Conservation (phyloP, 2,329 filamentous ascomycete genomes). For the Septoria linicola region DNA sequence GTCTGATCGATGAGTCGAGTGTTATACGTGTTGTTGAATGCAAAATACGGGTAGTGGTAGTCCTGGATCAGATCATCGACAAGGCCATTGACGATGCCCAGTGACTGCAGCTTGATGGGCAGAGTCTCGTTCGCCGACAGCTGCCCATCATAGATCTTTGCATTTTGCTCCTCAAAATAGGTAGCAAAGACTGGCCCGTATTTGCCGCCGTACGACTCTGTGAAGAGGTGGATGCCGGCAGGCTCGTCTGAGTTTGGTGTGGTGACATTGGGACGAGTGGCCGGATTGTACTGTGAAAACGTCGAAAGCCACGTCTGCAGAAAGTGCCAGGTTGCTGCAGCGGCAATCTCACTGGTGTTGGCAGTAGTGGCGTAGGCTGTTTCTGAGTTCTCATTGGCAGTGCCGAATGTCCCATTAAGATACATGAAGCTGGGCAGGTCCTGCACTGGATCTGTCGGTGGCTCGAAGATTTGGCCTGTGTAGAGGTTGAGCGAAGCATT, state of each 20-base stretch:
- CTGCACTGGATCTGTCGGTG: constrained; percentile 34
- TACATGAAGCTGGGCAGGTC: constrained; percentile 40
- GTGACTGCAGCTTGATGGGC: constrained; percentile 59
- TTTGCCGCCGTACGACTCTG: constrained; percentile 58
- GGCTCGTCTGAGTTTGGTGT: constrained; percentile 36
- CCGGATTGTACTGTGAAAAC: constrained; percentile 43
- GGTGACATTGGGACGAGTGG: constrained; percentile 54
- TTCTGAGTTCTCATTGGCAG: constrained; percentile 43
- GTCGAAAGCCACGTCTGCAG: constrained; percentile 57
- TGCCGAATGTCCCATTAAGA: constrained; percentile 66
- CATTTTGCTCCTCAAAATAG: constrained; percentile 62
- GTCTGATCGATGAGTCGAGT: constrained; percentile 57
- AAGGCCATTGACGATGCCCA: constrained; percentile 71
- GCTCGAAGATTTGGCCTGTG: constrained; percentile 43
- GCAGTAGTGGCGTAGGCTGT: constrained; percentile 29
- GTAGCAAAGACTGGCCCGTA: constrained; percentile 66
- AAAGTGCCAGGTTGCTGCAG: constrained; percentile 61
- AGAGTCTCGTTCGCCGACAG: constrained; percentile 53
- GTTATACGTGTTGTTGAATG: constrained; percentile 65
- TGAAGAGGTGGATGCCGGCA: constrained; percentile 57
- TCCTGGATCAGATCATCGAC: constrained; percentile 64
- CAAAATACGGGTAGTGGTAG: constrained; percentile 58
- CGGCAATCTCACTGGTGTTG: constrained; percentile 40
- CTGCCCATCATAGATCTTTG: constrained; percentile 52
- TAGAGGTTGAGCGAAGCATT: constrained; percentile 59